Percentiles rank a stretch among this genome's conserved stretches.
Conservation (phyloP, 2,329 filamentous ascomycete species). For the Microcyclosporella mali region DNA sequence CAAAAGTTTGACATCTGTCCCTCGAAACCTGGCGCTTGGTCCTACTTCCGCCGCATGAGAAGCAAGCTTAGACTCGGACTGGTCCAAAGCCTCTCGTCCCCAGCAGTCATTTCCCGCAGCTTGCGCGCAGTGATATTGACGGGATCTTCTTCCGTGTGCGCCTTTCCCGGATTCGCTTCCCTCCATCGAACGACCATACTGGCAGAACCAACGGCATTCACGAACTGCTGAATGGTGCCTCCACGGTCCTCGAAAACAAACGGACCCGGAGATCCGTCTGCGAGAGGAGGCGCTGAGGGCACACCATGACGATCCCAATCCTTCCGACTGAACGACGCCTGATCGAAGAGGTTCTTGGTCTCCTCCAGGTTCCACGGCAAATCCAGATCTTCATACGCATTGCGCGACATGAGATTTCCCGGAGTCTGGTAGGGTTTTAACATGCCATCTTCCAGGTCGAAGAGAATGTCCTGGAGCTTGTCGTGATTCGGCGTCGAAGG, state of each 20-base stretch:
- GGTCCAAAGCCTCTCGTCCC: conserved; percentile 3
- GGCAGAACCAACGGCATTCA: conserved; percentile 32
- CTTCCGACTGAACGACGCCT: conserved; percentile 35
- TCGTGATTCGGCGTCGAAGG: conserved; percentile 36
- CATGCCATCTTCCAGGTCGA: conserved; percentile 33
- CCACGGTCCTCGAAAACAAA: conserved; percentile 18
- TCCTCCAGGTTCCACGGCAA: conserved; percentile 46
- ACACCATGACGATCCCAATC: conserved; percentile 39
- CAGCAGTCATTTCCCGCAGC: conserved; percentile 12
- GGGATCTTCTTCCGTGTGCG: conserved; percentile 37
- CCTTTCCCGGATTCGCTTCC: conserved; percentile 39
- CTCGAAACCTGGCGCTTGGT: too few species aligned
- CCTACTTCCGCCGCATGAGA: background rate
- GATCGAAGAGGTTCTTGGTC: conserved; percentile 33
- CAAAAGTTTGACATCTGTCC: too few species aligned
- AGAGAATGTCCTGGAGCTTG: conserved; percentile 39
- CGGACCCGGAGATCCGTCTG: conserved; percentile 14
- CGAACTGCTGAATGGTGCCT: conserved; percentile 31
- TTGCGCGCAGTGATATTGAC: conserved; percentile 28
- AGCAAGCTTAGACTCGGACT: conserved; percentile 4
- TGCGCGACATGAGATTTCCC: conserved; percentile 39
- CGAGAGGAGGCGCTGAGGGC: conserved; percentile 9
- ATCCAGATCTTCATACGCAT: conserved; percentile 39
- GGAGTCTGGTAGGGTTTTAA: conserved; percentile 37
- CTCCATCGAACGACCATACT: conserved; percentile 43